A percentile compares a stretch with the other conserved stretches of the same genome.
Conservation (phyloP, 352 stramenopile genomes). For the Globisporangium yorkense region DNA sequence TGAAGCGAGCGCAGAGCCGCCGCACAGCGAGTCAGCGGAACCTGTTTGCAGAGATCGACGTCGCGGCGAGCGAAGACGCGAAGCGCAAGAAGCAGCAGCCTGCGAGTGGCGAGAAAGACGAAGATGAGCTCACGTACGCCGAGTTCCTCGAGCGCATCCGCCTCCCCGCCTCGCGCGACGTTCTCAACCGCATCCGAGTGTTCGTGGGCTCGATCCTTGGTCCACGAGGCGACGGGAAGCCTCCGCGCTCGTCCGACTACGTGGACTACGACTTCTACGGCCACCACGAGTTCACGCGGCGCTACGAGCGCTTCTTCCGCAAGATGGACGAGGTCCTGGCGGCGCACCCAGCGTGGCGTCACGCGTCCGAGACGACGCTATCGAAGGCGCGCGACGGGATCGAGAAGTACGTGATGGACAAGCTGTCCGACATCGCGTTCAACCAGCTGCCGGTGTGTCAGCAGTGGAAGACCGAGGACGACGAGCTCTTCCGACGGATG, state of each 20-base stretch:
- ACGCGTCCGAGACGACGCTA: conserved; percentile 55
- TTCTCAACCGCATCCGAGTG: conserved; percentile 64
- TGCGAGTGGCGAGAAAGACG: conserved; percentile 17
- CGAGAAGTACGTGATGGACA: conserved; percentile 92
- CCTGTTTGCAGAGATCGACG: conserved; percentile 55
- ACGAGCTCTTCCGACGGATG: conserved; percentile 68
- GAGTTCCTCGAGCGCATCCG: conserved; percentile 76
- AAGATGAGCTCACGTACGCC: conserved; percentile 61
- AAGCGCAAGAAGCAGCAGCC: conserved; percentile 30
- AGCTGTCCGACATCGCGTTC: conserved; percentile 77
- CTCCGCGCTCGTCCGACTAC: conserved; percentile 60
- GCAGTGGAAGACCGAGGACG: conserved; percentile 71
- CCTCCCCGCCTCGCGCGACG: conserved; percentile 60
- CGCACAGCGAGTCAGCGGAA: conserved; percentile 34
- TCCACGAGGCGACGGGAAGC: conserved; percentile 63
- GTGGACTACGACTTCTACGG: conserved; percentile 82
- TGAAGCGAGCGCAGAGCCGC: not conserved
- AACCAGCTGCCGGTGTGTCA: conserved; percentile 59
- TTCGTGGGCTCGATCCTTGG: conserved; percentile 78
- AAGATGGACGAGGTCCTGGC: conserved; percentile 56
- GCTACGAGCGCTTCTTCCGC: conserved; percentile 69
- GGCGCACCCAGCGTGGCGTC: conserved; percentile 55
- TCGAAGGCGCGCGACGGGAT: conserved; percentile 72
- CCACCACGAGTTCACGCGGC: conserved; percentile 54
- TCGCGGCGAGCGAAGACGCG: conserved; percentile 10